phyloP scores from a whole-genome alignment of 148 eudicot genomes.

The Euryodendron excelsum region DNA sequence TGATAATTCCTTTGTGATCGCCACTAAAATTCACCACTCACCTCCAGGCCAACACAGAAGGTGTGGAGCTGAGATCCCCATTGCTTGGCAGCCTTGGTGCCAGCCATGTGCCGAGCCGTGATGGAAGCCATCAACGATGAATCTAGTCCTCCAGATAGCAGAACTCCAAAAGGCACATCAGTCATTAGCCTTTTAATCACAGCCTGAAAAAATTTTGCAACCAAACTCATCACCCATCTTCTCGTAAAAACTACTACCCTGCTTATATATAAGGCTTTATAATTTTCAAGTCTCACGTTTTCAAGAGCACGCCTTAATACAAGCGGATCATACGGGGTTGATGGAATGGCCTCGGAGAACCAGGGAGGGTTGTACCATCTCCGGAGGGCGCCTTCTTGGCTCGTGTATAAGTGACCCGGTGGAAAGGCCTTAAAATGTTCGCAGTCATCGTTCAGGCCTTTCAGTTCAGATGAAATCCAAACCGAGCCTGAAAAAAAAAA shows the following conservation, averaged over 20 bases:
- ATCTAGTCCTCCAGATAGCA: conserved; percentile 89
- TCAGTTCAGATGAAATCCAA: conserved; percentile 86
- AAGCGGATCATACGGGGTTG: conserved; percentile 74
- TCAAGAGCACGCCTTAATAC: conserved; percentile 72
- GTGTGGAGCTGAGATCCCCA: conserved; percentile 94
- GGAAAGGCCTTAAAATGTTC: conserved; percentile 81
- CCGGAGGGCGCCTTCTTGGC: conserved; percentile 54
- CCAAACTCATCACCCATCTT: background rate
- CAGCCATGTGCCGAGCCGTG: conserved; percentile 71
- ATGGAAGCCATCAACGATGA: conserved; percentile 84
- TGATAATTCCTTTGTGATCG: background rate
- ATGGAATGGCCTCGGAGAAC: conserved; percentile 74
- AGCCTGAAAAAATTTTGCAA: conserved; percentile 47
- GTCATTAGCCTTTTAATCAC: conserved; percentile 86
- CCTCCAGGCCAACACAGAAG: conserved; percentile 94
- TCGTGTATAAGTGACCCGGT: conserved; percentile 81
- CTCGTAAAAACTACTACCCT: background rate
- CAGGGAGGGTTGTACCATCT: conserved; percentile 91
- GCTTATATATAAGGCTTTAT: background rate
- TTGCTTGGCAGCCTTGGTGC: conserved; percentile 71
- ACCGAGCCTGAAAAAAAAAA: conserved; percentile 51
- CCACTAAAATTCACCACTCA: conserved; percentile 10
- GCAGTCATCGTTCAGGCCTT: conserved; percentile 78
- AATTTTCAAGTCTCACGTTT: conserved; percentile 36
- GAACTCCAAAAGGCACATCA: conserved; percentile 96